phyloP scores from a whole-genome alignment of 2,329 filamentous ascomycete species.

The Claviceps monticola region DNA sequence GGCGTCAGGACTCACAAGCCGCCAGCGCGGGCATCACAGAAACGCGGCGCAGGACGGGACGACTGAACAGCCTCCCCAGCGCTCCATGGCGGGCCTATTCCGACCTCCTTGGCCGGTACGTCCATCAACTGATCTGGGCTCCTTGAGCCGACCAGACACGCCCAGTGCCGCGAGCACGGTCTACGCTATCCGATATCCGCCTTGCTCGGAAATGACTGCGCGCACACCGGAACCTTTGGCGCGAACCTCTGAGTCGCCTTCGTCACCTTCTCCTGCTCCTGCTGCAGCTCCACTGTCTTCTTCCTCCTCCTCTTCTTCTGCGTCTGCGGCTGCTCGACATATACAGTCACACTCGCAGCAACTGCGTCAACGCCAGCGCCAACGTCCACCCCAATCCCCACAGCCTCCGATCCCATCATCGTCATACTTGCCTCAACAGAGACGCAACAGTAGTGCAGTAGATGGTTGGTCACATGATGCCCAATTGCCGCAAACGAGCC shows the following conservation, averaged over 20 bases:
- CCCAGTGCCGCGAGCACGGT: slow-evolving; percentile 50
- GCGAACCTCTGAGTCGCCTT: slow-evolving; percentile 25
- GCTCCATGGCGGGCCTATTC: slow-evolving; percentile 22
- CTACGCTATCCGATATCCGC: slow-evolving; percentile 48
- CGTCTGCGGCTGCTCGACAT: background rate
- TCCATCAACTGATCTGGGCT: slow-evolving; percentile 40
- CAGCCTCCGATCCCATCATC: background rate
- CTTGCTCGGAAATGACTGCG: slow-evolving; percentile 37
- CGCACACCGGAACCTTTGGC: slow-evolving; percentile 28
- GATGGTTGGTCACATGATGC: slow-evolving; percentile 21
- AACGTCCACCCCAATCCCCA: slow-evolving; percentile 1
- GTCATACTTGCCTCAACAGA: background rate
- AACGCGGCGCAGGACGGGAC: slow-evolving; percentile 8
- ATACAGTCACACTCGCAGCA: background rate
- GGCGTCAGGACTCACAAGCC: slow-evolving; percentile 14
- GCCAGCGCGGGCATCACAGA: slow-evolving; percentile 13
- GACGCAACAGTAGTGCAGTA: slow-evolving; percentile 7
- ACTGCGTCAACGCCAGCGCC: slow-evolving; percentile 5
- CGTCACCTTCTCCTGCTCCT: slow-evolving; percentile 3
- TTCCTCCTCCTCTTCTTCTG: background rate
- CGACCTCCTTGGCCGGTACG: slow-evolving; percentile 43
- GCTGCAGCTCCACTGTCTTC: background rate
- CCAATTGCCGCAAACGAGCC: slow-evolving; percentile 16
- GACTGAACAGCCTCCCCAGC: slow-evolving; percentile 13
- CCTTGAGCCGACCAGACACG: slow-evolving; percentile 47